Conservation (phyloP, 2,329 filamentous ascomycete genomes). For the Venturia carpophila region DNA sequence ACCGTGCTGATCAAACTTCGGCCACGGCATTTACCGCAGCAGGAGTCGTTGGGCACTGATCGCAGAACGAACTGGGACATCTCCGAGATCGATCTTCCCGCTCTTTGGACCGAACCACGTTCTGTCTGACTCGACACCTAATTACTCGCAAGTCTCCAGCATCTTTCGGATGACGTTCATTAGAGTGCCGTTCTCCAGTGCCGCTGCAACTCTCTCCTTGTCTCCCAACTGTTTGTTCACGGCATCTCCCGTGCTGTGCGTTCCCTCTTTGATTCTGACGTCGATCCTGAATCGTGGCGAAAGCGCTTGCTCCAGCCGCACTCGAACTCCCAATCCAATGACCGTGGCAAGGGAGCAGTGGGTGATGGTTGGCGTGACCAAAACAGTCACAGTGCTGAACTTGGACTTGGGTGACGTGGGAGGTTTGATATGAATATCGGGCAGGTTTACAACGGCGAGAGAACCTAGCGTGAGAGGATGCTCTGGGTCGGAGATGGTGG, state of each 20-base stretch:
- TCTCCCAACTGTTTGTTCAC: slow-evolving; percentile 95
- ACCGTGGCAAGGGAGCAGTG: slow-evolving; percentile 96
- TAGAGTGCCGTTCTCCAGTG: slow-evolving; percentile 85
- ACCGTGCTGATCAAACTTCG: not conserved
- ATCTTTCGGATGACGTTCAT: slow-evolving; percentile 87
- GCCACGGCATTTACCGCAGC: not conserved
- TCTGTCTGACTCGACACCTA: not conserved
- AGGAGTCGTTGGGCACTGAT: not conserved
- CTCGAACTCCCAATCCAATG: slow-evolving; percentile 86
- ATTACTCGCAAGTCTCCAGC: slow-evolving; percentile 73
- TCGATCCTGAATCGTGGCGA: slow-evolving; percentile 89
- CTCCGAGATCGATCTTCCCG: not conserved
- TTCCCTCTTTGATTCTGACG: slow-evolving; percentile 89
- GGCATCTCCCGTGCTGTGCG: slow-evolving; percentile 89
- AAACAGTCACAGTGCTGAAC: slow-evolving; percentile 70
- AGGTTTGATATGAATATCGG: slow-evolving; percentile 74
- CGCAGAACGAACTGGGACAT: not conserved
- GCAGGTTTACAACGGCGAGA: slow-evolving; percentile 89
- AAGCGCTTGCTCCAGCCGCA: slow-evolving; percentile 81
- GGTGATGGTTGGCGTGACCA: slow-evolving; percentile 92
- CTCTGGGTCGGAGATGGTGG: slow-evolving; percentile 90
- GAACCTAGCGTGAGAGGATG: slow-evolving; percentile 91
- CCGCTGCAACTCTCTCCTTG: slow-evolving; percentile 92
- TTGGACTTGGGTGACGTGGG: slow-evolving; percentile 54
- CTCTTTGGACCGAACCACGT: not conserved